Conservation (phyloP, 345 rosid genomes). For the Sisymbrium irio region DNA sequence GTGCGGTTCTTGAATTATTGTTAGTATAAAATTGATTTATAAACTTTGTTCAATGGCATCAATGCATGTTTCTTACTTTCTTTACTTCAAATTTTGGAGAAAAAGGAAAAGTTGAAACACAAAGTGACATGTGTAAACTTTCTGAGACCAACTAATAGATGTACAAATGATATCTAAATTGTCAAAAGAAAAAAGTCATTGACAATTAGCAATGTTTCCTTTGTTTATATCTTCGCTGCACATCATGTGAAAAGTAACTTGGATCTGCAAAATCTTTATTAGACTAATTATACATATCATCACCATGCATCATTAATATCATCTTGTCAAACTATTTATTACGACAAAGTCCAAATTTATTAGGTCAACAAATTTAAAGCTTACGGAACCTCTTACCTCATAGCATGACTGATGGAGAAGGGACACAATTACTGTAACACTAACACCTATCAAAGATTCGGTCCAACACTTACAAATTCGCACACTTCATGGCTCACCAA, state of each 20-base stretch:
- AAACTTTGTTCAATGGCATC: neutral
- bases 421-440: neutral
- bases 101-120: too few relatives aligned
- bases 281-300: neutral
- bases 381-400: constrained; percentile 16
- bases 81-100: too few relatives aligned
- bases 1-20: too few relatives aligned
- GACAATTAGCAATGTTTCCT: neutral
- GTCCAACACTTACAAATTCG: neutral
- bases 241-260: neutral
- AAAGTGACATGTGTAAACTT: neutral
- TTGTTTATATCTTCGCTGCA: neutral
- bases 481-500: too few relatives aligned
- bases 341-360: constrained; percentile 1
- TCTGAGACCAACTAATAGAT: neutral
- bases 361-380: neutral
- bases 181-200: neutral
- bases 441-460: constrained; percentile 13
- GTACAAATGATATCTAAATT: neutral
- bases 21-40: too few relatives aligned
- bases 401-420: neutral
- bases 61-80: too few relatives aligned
- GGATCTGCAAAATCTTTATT: neutral
- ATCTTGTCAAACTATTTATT: neutral
- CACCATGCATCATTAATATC: neutral